Evolutionary conservation across 192 early-diverging fungal species (phyloP).

Genomic region (Linnemannia schmuckeri): DNA sequence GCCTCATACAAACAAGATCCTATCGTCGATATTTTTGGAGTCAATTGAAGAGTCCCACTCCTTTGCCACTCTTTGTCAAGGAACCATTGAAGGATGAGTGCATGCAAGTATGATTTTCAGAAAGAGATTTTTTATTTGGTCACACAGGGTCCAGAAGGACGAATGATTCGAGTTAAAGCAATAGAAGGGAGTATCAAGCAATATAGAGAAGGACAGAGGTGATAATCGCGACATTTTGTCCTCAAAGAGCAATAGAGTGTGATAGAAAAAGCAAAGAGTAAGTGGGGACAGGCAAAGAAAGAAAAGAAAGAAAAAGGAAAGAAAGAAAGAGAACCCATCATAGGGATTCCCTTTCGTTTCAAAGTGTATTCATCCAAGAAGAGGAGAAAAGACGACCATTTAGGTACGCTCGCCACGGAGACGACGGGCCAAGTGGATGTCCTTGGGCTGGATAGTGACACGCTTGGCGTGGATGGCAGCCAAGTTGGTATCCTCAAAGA

Average conservation of each 20-base stretch:
- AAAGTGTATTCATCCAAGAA: conserved; percentile 71
- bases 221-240: neutral
- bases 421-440: conserved; percentile 97
- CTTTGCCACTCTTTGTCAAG: neutral
- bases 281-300: neutral
- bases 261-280: no score
- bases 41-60: neutral
- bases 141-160: neutral
- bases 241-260: no score
- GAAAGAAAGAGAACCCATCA: neutral
- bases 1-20: neutral
- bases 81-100: neutral
- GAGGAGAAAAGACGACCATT: conserved; percentile 14
- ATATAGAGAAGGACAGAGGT: neutral
- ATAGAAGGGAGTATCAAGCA: neutral
- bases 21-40: neutral
- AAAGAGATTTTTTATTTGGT: neutral
- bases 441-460: conserved; percentile 99
- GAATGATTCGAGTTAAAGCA: neutral
- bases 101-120: neutral
- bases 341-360: conserved; percentile 92
- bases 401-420: conserved; percentile 93
- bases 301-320: neutral
- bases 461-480: conserved; percentile 99
- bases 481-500: conserved; percentile 99